Conservation (phyloP, 2,329 filamentous ascomycete genomes). For the Hymenoscyphus fructigenus region DNA sequence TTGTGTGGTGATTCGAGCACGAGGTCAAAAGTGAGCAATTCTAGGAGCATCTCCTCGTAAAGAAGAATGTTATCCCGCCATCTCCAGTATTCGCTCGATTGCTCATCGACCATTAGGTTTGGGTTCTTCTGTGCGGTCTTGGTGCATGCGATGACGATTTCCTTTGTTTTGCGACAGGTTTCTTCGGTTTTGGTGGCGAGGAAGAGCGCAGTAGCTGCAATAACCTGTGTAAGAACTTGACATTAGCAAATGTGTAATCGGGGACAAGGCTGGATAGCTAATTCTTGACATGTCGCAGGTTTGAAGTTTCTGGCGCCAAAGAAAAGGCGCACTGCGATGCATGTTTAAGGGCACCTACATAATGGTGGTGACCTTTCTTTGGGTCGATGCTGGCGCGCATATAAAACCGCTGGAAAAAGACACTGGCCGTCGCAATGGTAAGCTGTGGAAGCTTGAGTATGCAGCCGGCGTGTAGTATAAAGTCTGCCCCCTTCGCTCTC, state of each 20-base stretch:
- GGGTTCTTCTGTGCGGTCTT: conserved; percentile 94
- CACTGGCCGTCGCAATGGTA: conserved; percentile 85
- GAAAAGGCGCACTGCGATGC: background rate
- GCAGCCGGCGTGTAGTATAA: conserved; percentile 91
- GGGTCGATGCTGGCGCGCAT: conserved; percentile 85
- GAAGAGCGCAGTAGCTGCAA: conserved; percentile 88
- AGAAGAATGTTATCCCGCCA: conserved; percentile 94
- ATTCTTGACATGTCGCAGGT: background rate
- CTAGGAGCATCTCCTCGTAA: conserved; percentile 89
- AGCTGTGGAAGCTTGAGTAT: conserved; percentile 89
- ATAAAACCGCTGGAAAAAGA: conserved; percentile 95
- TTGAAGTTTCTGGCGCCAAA: background rate
- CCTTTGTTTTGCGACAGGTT: conserved; percentile 92
- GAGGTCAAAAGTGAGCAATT: conserved; percentile 90
- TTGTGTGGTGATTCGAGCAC: conserved; percentile 87
- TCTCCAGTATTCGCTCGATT: conserved; percentile 97
- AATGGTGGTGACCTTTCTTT: conserved; percentile 81
- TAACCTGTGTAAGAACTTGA: conserved; percentile 51
- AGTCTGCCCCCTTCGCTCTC: conserved; percentile 90
- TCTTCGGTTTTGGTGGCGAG: conserved; percentile 97
- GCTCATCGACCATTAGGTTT: conserved; percentile 87
- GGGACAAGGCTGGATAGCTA: background rate
- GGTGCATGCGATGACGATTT: conserved; percentile 89
- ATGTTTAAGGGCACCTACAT: conserved; percentile 56
- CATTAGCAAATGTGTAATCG: background rate